Evolutionary conservation across 2,329 filamentous ascomycete genomes (phyloP), one percentile per base, ranked within the genome.

Genomic region (Talaromyces sp.): DNA sequence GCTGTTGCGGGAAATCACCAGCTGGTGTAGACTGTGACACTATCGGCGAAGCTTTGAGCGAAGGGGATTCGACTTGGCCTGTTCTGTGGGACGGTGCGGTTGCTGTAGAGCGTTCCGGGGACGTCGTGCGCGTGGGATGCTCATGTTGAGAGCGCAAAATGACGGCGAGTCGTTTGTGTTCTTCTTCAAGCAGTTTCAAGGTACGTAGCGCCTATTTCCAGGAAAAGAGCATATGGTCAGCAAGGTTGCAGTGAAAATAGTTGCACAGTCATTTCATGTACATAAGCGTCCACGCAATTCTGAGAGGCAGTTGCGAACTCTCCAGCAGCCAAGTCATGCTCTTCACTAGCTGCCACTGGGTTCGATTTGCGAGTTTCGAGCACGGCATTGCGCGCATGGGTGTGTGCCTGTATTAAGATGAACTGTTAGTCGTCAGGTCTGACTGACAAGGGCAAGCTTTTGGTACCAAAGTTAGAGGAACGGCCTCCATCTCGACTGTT

Each of bases 301-400:
- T 85, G 84, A n/a, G 90, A 87, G 31, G 92, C 92, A 62, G 88
- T 88, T 62, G 91, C 88, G 73, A 96, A 97, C 72, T 96, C 91
- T 64, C 87, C 88, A 2, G 94, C 93, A 41, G 94, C 94, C 60
- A 90, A 81, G 57, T 92, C 87, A 76, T 97, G 93, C 74, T 96
- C 90, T 69, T 89, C 89, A 70, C 92, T 89, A 63, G 93, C 93
- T 54, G 90, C 87, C 7, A 88, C 88, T 59, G 90, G 90, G 71
- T 94, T 81, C 26, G 82, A 79, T 65, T 83, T 83, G 64, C 82
- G 81, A 35, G 84, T 86, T 59, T 92, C 91, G 26, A 87, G 82
- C 26, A 90, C 87, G 50, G 93, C 92, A 69, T 90, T 92, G 68
- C 88, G 87, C 56, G 91, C 92, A 77, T 97, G 92, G 67, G 93